Evolutionary conservation across 2,329 filamentous ascomycete species (phyloP), one percentile per base, ranked within the genome.

Genomic region (Pseudocercospora pini-densiflorae): DNA sequence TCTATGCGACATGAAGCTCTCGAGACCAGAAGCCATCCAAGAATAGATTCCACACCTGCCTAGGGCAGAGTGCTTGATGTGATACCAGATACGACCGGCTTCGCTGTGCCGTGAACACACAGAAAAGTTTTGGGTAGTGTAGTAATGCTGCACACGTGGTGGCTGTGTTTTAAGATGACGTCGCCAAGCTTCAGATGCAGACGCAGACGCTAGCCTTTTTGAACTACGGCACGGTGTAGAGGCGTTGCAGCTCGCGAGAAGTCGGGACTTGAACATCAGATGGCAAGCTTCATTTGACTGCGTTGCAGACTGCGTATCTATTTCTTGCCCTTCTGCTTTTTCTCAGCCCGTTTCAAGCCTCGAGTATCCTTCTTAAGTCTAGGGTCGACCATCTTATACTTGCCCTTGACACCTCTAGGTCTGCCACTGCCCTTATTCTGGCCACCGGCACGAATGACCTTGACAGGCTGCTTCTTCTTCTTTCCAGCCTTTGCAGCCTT

Each of bases 351-450:
- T 88, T 97, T 97, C 80, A 94, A 86, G 1, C 91, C 93, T 77
- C 93, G 85, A 62, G 95, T 86, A 84, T 98, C 95, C 89, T 97
- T 98, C 88, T 97, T 97, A 89, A 97, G 88, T 73, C 95, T 87
- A 14, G 92, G 84, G 81, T 98, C 94, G 62, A 99, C 94, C 85
- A 99, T 97, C 85, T 97, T 97, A 80, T 99, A 99, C 72, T 92
- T 90, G 43, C 94, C 94, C 87, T 97, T 97, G 24, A 97, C 93
- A 66, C 94, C 95, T 79, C 89, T 91, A 2, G 95, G 95, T 73
- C 94, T 86, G 21, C 94, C 94, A 76, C 97, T 89, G 75, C 93
- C 94, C 72, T 89, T 90, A 80, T 98, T 97, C 59, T 87, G 81
- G 67, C 94, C 94, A 68, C 86, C 88, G 16, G 95, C 95, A 68